Percentiles rank a stretch among this genome's conserved stretches.
Evolutionary conservation across 176 grass and related monocot species (phyloP).

Genomic region (Hordeum vulgare): DNA sequence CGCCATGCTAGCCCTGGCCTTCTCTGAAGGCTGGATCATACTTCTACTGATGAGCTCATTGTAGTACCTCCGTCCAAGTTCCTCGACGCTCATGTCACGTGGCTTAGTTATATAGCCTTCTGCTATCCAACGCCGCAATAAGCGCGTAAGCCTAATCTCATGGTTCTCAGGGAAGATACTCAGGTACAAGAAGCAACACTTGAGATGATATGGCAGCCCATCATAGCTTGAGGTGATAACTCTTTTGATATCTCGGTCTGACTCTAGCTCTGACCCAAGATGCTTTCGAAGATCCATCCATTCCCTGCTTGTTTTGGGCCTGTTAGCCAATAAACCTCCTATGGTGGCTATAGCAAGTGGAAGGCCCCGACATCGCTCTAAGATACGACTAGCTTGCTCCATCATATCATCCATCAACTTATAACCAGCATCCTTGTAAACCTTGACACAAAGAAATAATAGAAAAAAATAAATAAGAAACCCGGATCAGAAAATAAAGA

Average conservation of each 20-base stretch:
- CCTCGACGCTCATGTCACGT: conserved; percentile 15
- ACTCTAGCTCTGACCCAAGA: conserved; percentile 37
- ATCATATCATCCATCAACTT: background rate
- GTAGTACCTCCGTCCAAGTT: conserved; percentile 22
- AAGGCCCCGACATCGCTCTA: conserved; percentile 33
- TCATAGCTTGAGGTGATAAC: conserved; percentile 41
- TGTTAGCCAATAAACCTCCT: conserved; percentile 42
- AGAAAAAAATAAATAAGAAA: background rate
- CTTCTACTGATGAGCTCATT: conserved; percentile 38
- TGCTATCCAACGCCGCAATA: conserved; percentile 42
- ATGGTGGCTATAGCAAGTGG: conserved; percentile 51
- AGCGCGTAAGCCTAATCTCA: conserved; percentile 22
- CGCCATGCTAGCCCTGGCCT: background rate
- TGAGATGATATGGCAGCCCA: conserved; percentile 45
- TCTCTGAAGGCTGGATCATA: conserved; percentile 30
- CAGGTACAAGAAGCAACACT: conserved; percentile 51
- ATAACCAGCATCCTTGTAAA: background rate
- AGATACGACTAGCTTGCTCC: background rate
- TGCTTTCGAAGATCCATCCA: conserved; percentile 31
- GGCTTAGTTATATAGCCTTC: conserved; percentile 32
- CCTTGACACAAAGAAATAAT: background rate
- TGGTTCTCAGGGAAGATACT: conserved; percentile 47
- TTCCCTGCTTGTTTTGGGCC: conserved; percentile 20
- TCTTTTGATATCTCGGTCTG: conserved; percentile 10
- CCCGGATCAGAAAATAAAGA: too few species aligned